Base-by-base conservation (phyloP, 805 yeast genomes). In the baker's yeast (Saccharomyces cerevisiae) region DNA sequence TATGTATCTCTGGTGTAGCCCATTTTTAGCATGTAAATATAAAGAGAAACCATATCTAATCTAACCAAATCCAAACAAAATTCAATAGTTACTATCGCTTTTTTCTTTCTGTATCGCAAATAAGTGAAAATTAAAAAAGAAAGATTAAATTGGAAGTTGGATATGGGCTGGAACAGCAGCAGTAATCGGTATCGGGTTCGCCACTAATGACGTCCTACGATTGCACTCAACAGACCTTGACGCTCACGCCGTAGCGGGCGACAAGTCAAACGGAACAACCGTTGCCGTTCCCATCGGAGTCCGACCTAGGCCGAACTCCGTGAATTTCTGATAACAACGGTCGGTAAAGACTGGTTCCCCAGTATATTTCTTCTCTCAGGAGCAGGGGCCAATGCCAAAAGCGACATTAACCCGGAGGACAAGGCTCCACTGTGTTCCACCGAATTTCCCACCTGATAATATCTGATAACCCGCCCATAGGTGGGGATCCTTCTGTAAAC, bases 121-220 rank as follows among this genome's bases (percentile, higher is more conserved):
- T 31, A 21, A 14, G n/a, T 36, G 8, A 47, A 48, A 41, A 27
- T 31, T 36, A 11, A 41, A 50, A 41, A 50, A 51, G 30, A 8
- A 51, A 53, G 46, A 11, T 46, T 46, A 53, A 54, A n/a, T 6
- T 17, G 41, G 22, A 36, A 36, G 43, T 10, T 24, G 43, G 3
- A 36, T 17, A 17, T 48, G 56, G 51, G 48, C 47, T 59, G 58
- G 61, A 63, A 61, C 68, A 66, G 58, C 57, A 55, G 56, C 59
- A 64, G 61, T 68, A 67, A 68, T 68, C 72, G 72, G 72, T 68
- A 68, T 68, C 70, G 72, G 64, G 72, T 68, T 66, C 66, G 55
- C 52, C 50, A 50, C 57, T 41, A 31, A 51, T 50, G 31, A 50
- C 52, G 68, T 66, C 70, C 69, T 65, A 61, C 71, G 68, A 68